Conservation (phyloP, 2,329 filamentous ascomycete genomes). For the Nothomitra cinnamomea region DNA sequence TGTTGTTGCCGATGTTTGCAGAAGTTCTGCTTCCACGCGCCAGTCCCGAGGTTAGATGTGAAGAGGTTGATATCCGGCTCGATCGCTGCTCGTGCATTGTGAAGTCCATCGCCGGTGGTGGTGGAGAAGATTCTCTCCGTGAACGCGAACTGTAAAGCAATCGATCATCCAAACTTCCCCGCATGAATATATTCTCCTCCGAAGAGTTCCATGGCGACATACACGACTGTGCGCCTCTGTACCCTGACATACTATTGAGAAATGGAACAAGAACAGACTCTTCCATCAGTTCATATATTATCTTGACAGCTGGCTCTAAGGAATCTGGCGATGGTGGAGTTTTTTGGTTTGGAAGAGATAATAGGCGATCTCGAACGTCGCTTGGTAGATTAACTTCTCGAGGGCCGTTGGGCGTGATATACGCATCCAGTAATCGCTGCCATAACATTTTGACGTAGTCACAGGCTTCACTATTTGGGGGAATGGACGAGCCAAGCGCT, state of each 20-base stretch:
- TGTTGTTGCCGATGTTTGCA: slow-evolving; percentile 11
- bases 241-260: slow-evolving; percentile 45
- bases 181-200: slow-evolving; percentile 14
- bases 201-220: slow-evolving; percentile 25
- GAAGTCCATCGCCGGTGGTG: slow-evolving; percentile 13
- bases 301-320: slow-evolving; percentile 66
- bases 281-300: slow-evolving; percentile 93
- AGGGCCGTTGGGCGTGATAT: slow-evolving; percentile 71
- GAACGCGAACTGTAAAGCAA: background rate
- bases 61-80: slow-evolving; percentile 11
- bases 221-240: slow-evolving; percentile 23
- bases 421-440: slow-evolving; percentile 75
- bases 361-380: slow-evolving; percentile 63
- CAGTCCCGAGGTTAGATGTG: slow-evolving; percentile 14
- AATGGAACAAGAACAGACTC: slow-evolving; percentile 90
- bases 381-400: slow-evolving; percentile 84
- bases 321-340: slow-evolving; percentile 56
- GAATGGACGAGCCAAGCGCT: slow-evolving; percentile 31
- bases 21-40: slow-evolving; percentile 14
- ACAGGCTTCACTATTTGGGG: slow-evolving; percentile 37
- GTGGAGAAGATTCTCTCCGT: slow-evolving; percentile 14
- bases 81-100: slow-evolving; percentile 11
- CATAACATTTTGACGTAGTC: slow-evolving; percentile 66
- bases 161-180: slow-evolving; percentile 2
- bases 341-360: slow-evolving; percentile 41